phyloP scores from a whole-genome alignment of 192 early-diverging fungal genomes.

The Coemansia sp. region DNA sequence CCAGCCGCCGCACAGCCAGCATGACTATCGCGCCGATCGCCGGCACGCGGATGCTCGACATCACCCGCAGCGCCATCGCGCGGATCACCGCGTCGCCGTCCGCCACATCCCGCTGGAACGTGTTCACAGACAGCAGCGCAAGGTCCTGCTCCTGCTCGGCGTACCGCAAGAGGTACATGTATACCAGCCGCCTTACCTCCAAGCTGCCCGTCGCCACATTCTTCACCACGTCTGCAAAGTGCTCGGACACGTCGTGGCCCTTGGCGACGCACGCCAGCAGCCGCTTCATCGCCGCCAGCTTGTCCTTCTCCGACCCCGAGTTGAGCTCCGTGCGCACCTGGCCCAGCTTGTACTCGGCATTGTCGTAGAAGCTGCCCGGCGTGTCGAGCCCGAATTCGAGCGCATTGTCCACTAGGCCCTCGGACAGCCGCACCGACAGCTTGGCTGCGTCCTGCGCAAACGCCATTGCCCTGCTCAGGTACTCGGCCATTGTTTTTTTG shows the following conservation, averaged over 20 bases:
- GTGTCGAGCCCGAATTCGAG: constrained; percentile 79
- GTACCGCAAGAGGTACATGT: constrained; percentile 94
- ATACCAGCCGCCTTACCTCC: constrained; percentile 91
- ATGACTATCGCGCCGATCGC: constrained; percentile 91
- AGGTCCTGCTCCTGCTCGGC: constrained; percentile 97
- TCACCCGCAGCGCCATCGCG: constrained; percentile 92
- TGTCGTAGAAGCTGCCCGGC: constrained; percentile 84
- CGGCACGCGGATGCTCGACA: constrained; percentile 92
- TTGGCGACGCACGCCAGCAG: constrained; percentile 90
- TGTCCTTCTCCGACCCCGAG: constrained; percentile 86
- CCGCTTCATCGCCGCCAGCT: constrained; percentile 87
- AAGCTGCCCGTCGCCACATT: constrained; percentile 90
- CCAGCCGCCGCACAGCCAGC: constrained; percentile 84
- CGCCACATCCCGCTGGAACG: constrained; percentile 94
- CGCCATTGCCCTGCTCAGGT: constrained; percentile 63
- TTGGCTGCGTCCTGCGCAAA: constrained; percentile 78
- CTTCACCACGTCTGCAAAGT: constrained; percentile 95
- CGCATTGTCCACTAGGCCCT: constrained; percentile 86
- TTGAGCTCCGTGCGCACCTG: constrained; percentile 75
- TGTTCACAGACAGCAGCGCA: constrained; percentile 93
- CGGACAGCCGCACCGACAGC: constrained; percentile 72
- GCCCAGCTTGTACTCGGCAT: constrained; percentile 78
- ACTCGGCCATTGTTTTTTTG: constrained; percentile 60
- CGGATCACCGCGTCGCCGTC: constrained; percentile 92
- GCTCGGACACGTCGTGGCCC: constrained; percentile 85